Base-by-base conservation (phyloP, 257 asterid genomes). In the Leonotis leonurus region DNA sequence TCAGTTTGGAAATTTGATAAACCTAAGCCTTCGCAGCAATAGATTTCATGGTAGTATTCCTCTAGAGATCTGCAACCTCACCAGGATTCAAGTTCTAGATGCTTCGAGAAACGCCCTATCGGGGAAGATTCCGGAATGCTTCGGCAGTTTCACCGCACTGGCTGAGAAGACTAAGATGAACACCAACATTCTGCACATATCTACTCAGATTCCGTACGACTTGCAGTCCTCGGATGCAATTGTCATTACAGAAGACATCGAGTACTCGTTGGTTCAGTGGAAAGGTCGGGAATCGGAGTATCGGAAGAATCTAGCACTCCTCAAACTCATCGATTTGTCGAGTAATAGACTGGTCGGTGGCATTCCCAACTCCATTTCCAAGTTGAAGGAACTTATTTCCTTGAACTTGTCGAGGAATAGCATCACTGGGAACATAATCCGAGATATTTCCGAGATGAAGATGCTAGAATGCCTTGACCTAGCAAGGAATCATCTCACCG, bases 11-110 rank as follows among this genome's bases (percentile, higher is more conserved):
- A 0, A 1, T 5, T 11, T 77, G 56, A 32, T 0, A 0, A 7
- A 10, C 66, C 25, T 73, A 13, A 65, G 50, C 25, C 46, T 70
- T 24, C 57, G 41, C 1, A 20, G 21, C 4, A 77, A 77, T 14
- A 46, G 52, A 0, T 77, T 77, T 26, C 2, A 9, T 2, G 83
- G 83, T 1, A 26, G 1, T 10, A 69, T 77, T 35, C 76, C 74
- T 44, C 21, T 4, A 1, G 51, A 56, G 46, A 30, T 65, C 3
- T 67, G 72, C 21, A 25, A 2, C 13, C 57, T 51, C n/a, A 10
- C 17, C n/a, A 8, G 26, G 20, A 12, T 51, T 12, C 57, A 65
- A 24, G 8, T 76, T 62, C 37, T 79, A 65, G 81, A 79, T 48
- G 50, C 66, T 9, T 69, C 81, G 1, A 30, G 45, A 6, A 76